Conservation (phyloP, 2,329 filamentous ascomycete genomes). For the Cladosporium cucumerinum region DNA sequence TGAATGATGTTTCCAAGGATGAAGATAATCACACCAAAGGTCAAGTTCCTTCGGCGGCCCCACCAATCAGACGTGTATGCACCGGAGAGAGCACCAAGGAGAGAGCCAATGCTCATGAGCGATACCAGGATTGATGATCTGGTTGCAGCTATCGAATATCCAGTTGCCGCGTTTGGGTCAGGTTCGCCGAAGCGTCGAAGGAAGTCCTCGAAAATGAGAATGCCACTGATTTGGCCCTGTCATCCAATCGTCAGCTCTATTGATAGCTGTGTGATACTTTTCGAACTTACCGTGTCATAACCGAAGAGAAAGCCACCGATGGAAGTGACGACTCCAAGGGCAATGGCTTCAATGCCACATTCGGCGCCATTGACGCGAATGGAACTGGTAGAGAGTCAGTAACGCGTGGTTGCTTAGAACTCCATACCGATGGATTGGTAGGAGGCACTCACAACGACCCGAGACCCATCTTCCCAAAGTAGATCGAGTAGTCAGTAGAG, state of each 20-base stretch:
- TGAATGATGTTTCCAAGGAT: constrained; percentile 43
- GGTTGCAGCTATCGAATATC: constrained; percentile 3
- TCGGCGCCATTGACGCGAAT: constrained; percentile 8
- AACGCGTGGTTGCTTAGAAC: not conserved
- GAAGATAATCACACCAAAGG: constrained; percentile 28
- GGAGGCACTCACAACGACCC: constrained; percentile 7
- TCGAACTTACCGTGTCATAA: constrained; percentile 8
- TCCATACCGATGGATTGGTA: not conserved
- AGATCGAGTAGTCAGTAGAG: not conserved
- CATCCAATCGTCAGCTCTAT: not conserved
- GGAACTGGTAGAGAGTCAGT: not conserved
- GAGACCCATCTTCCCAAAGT: constrained; percentile 5
- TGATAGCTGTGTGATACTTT: not conserved
- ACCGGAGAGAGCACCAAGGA: constrained; percentile 2
- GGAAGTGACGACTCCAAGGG: constrained; percentile 4
- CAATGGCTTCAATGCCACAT: constrained; percentile 13
- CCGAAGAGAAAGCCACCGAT: constrained; percentile 13
- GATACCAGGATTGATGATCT: constrained; percentile 8
- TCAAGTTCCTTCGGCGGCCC: constrained; percentile 1
- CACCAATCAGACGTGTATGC: constrained; percentile 5
- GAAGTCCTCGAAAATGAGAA: constrained; percentile 10
- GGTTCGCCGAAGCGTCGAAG: constrained; percentile 5
- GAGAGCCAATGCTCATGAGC: constrained; percentile 13
- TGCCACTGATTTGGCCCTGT: constrained; percentile 10
- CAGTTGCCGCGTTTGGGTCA: not conserved